Base-by-base conservation (phyloP, 108 stramenopile species). In the Nitzschia sp. region DNA sequence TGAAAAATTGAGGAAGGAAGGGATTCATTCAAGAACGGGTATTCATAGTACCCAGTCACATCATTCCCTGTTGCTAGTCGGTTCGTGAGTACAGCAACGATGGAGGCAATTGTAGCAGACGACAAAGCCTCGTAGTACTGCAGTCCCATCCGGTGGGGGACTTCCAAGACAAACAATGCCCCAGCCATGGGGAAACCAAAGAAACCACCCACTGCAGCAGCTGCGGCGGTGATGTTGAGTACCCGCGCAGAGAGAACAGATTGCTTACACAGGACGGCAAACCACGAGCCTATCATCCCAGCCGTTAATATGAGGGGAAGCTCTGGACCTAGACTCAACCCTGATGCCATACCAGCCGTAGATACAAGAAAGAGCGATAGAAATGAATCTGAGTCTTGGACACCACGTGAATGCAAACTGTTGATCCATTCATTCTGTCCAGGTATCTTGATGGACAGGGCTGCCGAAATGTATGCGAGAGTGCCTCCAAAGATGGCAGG, bases 171-270 rank as follows among this genome's bases (percentile, higher is more conserved):
- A 69, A 85, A 85, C 51, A 85, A 37, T 5, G 80, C 84, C 24
- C 84, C 84, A 20, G 81, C 84, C 71, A 85, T 81, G 0, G 84
- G 84, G 67, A 85, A 85, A 2, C 84, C 84, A 63, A 85, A 85
- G 55, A 85, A 82, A 5, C 84, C 84, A 11, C 73, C 84, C 22
- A 85, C 70, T 11, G 84, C 84, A 0, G 84, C 84, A 29, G 76
- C 61, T 24, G 80, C 80, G 7, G 81, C 80, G 0, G 81, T 82
- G 1, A 85, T 57, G 65, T 82, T 85, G 64, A 85, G 25, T 10
- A 80, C 79, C 34, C 84, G 70, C 0, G 84, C 80, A 44, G 75
- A 74, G 12, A 85, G 53, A 10, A 85, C 63, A 0, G 69, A 71
- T 53, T 85, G 84, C 25, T 79, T 70, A 57, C 75, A 73, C 21